A percentile compares a stretch with the other conserved stretches of the same genome.
These are phyloP conservation scores for Tetramitus jugosus DNA, from an alignment of 208 protist genomes.

Conservation along the genomic window DNA sequence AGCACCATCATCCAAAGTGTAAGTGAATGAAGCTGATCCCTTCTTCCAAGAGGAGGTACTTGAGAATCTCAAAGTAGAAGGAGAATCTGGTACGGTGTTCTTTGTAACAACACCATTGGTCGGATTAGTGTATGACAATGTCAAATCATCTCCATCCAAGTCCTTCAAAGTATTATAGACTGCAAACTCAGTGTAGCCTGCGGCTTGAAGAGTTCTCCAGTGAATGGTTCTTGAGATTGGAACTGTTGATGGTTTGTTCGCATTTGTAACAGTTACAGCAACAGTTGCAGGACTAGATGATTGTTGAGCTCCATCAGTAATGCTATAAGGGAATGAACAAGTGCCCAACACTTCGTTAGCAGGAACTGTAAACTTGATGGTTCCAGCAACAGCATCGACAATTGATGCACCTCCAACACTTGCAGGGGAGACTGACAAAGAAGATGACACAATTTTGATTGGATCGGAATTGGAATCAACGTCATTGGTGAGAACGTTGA, in stretches of 20 bases:
- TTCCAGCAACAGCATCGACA: not conserved
- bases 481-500: not conserved
- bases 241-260: not conserved
- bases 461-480: not conserved
- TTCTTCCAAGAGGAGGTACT: not conserved
- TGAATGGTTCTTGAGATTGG: not conserved
- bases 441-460: not conserved
- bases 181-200: not conserved
- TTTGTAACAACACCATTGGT: not conserved
- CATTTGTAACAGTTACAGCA: not conserved
- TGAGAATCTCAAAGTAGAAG: no score
- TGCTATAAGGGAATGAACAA: not conserved
- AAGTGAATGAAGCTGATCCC: not conserved
- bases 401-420: not conserved
- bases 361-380: no score
- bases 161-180: not conserved
- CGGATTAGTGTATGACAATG: not conserved
- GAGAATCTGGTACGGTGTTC: not conserved
- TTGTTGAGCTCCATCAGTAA: not conserved
- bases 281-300: not conserved
- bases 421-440: no score
- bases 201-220: not conserved
- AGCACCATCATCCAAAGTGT: not conserved
- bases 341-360: not conserved
- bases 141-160: not conserved